Evolutionary conservation across 2,329 filamentous ascomycete species (phyloP).

Genomic region (Monascus ruber): DNA sequence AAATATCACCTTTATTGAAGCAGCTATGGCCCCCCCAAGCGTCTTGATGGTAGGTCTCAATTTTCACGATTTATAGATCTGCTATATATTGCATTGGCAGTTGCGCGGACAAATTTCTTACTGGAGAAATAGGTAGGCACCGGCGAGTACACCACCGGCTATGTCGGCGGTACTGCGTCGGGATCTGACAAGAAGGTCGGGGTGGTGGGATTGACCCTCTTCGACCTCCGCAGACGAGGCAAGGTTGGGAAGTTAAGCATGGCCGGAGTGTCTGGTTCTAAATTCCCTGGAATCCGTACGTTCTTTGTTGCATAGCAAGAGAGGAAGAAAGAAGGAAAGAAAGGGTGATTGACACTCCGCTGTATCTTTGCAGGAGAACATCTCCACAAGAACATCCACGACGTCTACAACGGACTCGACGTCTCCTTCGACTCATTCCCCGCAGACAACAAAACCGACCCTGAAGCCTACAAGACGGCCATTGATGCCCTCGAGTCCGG

Average conservation of each 20-base stretch:
- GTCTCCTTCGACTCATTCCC: constrained; percentile 77
- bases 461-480: constrained; percentile 75
- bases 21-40: constrained; percentile 48
- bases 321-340: not conserved
- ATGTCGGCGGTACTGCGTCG: constrained; percentile 71
- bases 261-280: constrained; percentile 79
- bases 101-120: constrained; percentile 3
- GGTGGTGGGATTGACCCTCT: constrained; percentile 79
- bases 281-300: constrained; percentile 83
- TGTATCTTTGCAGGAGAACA: constrained; percentile 51
- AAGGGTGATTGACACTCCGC: constrained; percentile 3
- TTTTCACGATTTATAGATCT: constrained; percentile 2
- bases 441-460: constrained; percentile 57
- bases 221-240: constrained; percentile 75
- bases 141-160: constrained; percentile 93
- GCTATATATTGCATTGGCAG: not conserved
- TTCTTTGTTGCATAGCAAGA: constrained; percentile 5
- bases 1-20: not conserved
- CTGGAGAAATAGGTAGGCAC: constrained; percentile 58
- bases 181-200: constrained; percentile 93
- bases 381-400: constrained; percentile 72
- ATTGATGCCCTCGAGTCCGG: constrained; percentile 73
- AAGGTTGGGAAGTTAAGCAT: constrained; percentile 80
- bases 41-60: constrained; percentile 52
- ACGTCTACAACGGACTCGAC: constrained; percentile 82